Base-by-base conservation (phyloP, 2,329 filamentous ascomycete species). In the Xylaria arbuscula region DNA sequence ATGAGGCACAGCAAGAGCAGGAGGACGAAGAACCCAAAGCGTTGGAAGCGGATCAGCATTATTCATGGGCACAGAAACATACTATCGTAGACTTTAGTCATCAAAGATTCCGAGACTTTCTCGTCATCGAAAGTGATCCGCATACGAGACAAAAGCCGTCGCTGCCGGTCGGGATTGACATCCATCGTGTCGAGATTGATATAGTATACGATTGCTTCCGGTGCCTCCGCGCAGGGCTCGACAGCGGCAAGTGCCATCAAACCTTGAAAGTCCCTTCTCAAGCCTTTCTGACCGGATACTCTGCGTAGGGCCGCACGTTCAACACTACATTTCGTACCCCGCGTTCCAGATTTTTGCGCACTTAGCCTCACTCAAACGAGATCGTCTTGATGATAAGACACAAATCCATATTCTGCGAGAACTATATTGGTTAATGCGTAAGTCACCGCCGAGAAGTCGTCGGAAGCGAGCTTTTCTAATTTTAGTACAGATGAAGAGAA, bases 1-100 rank as follows among this genome's bases (percentile, higher is more conserved):
- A 55, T 10, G 50, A 47, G 10, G 24, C 17, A 17, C 36, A 62
- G 22, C 17, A 55, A 32, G 53, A 55, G 10, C 7, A 36, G 9
- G 1, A 47, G 17, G 24, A 51, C 19, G 15, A 55, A 15, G 48
- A 19, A 11, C 50, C 36, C 28, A 62, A 47, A 24, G 36, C 24
- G 36, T 55, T 36, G 13, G 50, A 62, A n/a, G 60, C 60, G 13
- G 60, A 62, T 55, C 38, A 47, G 50, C 60, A 62, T 55, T 62
- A 62, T 28, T 62, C 60, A n/a, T 62, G 50, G 50, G 48, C 32
- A 8, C 60, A 62, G 50, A 62, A 62, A 62, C 60, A 62, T 22
- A 62, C 60, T 2, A 55, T 62, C 6, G 60, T 55, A 9, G 60
- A 62, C 38, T 62, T 62, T 24, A 62, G 60, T 36, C 60, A 62